These are phyloP conservation scores for Cercospora canescens DNA, from an alignment of 2,329 filamentous ascomycete species.

Conservation along the genomic window DNA sequence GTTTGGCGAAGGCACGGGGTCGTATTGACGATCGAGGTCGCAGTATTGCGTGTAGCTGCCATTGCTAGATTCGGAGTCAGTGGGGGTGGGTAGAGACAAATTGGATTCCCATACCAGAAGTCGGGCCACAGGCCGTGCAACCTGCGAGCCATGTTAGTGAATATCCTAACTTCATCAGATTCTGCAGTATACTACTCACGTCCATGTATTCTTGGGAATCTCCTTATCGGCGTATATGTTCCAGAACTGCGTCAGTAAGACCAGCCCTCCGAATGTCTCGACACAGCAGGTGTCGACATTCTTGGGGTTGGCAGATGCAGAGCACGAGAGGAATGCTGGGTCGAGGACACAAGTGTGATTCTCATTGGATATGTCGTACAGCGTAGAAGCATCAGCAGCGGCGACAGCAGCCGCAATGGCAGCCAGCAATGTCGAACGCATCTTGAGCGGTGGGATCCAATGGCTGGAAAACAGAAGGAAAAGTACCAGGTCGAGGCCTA, in stretches of 20 bases:
- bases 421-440: conserved; percentile 22
- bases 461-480: background rate
- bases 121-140: conserved; percentile 3
- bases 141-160: background rate
- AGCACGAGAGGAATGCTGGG: conserved; percentile 50
- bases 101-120: background rate
- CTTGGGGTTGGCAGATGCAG: conserved; percentile 42
- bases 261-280: conserved; percentile 64
- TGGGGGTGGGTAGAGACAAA: background rate
- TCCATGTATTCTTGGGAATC: conserved; percentile 59
- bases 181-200: conserved; percentile 32
- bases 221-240: conserved; percentile 63
- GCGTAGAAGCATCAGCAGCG: conserved; percentile 41
- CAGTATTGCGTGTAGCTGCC: conserved; percentile 68
- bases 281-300: conserved; percentile 62
- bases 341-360: conserved; percentile 59
- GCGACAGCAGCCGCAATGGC: conserved; percentile 12
- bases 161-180: too few relatives aligned
- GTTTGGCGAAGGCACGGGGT: conserved; percentile 59
- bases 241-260: conserved; percentile 67
- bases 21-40: conserved; percentile 64
- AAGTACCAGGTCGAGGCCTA: background rate
- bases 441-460: conserved; percentile 5
- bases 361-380: conserved; percentile 46
- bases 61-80: conserved; percentile 32